Evolutionary conservation across 2,329 filamentous ascomycete species (phyloP), one percentile per base, ranked within the genome.

Genomic region (Atkinsonella hypoxylon): DNA sequence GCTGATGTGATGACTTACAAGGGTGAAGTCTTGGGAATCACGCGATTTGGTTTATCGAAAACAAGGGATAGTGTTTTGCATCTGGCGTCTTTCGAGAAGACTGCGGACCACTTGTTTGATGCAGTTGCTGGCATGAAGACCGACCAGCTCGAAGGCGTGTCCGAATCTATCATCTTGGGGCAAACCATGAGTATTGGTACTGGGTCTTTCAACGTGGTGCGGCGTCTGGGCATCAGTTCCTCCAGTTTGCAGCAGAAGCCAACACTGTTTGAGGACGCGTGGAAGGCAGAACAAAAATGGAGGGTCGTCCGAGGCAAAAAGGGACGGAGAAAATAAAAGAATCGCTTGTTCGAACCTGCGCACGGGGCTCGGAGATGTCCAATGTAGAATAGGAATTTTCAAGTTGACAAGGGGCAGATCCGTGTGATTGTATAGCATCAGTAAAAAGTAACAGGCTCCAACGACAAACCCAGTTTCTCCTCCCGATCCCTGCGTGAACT

Each of bases 1-100:
- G 91, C 93, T 11, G 93, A 98, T 62, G 90, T 96, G 49, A 98
- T 98, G 93, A 97, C 93, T 1, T 97, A 91, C 77, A 97, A 96
- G 72, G 93, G 93, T 47, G 91, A 97, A 59, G 87, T 98, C 0
- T 78, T 96, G 17, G 93, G 93, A 48, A 98, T 98, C 64, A 98
- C 93, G 2, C 85, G 93, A 32, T 97, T 97, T 67, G 93, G 93
- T 48, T 76, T 98, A 26, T 87, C 89, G 51, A 98, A 97, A 75
- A 97, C 95, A 85, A 79, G 93, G 48, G 93, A 98, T 67, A 87
- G 81, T 15, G 93, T 97, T 11, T 73, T 98, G 51, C 93, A 98
- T 67, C 77, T 98, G 12, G 93, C 93, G 0, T 91, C 85, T 17
- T 98, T 98, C 63, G 93, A 98, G 70, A 97, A 97, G 78, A 98